A percentile compares a stretch with the other conserved stretches of the same genome.
phyloP scores from a whole-genome alignment of 2,329 filamentous ascomycete species.

The Fusarium lateritium region DNA sequence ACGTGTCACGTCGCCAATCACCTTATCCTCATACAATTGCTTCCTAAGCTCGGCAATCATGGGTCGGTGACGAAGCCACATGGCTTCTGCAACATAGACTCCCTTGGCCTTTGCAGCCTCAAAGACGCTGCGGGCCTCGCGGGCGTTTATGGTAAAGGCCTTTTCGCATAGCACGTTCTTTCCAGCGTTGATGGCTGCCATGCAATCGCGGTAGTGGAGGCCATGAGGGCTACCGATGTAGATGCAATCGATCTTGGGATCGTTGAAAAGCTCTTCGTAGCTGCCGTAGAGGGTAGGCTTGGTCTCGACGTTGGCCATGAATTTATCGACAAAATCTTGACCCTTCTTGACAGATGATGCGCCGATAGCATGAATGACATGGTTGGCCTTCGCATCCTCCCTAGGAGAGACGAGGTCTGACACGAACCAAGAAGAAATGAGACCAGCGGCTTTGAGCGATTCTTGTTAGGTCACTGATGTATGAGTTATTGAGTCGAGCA shows the following conservation, averaged over 20 bases:
- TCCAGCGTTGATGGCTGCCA: conserved; percentile 53
- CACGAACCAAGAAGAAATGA: conserved; percentile 1
- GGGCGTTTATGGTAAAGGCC: conserved; percentile 52
- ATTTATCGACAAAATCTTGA: conserved; percentile 2
- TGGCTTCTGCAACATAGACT: conserved; percentile 56
- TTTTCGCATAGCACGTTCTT: conserved; percentile 58
- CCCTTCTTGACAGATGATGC: neutral
- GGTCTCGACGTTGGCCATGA: neutral
- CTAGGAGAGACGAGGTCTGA: conserved; percentile 5
- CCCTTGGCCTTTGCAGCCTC: conserved; percentile 50
- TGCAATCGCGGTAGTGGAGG: conserved; percentile 54
- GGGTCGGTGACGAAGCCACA: conserved; percentile 57
- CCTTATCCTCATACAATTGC: conserved; percentile 58
- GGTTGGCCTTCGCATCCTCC: neutral
- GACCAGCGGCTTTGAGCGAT: neutral
- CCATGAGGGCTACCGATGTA: conserved; percentile 56
- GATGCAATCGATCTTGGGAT: conserved; percentile 53
- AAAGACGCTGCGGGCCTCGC: conserved; percentile 44
- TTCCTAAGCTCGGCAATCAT: conserved; percentile 42
- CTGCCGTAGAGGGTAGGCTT: conserved; percentile 16
- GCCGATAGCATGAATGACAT: neutral
- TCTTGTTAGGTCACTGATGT: neutral
- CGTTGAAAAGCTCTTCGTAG: conserved; percentile 53
- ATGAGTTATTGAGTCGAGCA: neutral
- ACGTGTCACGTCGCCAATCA: conserved; percentile 52